These are phyloP conservation scores for Paramyrothecium roridum DNA, from an alignment of 2,329 filamentous ascomycete genomes.

Conservation along the genomic window DNA sequence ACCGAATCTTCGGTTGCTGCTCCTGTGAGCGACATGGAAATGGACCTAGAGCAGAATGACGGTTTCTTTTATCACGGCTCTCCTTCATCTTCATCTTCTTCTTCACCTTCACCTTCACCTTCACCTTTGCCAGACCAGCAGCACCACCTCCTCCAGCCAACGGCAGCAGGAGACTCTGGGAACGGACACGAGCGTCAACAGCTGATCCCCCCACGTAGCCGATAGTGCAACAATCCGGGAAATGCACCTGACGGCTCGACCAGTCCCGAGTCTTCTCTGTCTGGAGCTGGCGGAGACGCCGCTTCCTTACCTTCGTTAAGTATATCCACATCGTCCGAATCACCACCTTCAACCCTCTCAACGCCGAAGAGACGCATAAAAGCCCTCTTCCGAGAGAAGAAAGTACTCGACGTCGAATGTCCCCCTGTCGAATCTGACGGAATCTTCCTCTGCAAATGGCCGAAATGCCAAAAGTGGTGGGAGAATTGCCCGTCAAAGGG, in stretches of 20 bases:
- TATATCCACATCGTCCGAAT: background rate
- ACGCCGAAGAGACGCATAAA: no score
- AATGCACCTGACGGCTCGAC: background rate
- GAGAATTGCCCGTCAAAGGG: background rate
- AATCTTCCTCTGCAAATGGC: background rate
- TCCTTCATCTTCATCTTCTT: no score
- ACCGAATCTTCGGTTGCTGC: no score
- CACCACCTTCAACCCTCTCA: background rate
- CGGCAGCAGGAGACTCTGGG: no score
- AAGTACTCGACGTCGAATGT: background rate
- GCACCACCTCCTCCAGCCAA: no score
- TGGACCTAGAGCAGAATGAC: no score
- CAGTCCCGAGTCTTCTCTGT: background rate
- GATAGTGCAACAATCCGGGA: background rate
- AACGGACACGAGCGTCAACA: background rate
- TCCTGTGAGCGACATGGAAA: no score
- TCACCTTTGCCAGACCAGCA: no score
- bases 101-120: no score
- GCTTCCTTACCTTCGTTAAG: background rate
- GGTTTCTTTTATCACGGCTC: no score
- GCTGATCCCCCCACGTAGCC: background rate
- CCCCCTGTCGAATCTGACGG: background rate
- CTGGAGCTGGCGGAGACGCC: background rate
- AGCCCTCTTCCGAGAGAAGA: background rate
- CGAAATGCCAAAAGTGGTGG: background rate